phyloP scores from a whole-genome alignment of 768 basidiomycete species.

The Chalciporus pseudorubinellus region DNA sequence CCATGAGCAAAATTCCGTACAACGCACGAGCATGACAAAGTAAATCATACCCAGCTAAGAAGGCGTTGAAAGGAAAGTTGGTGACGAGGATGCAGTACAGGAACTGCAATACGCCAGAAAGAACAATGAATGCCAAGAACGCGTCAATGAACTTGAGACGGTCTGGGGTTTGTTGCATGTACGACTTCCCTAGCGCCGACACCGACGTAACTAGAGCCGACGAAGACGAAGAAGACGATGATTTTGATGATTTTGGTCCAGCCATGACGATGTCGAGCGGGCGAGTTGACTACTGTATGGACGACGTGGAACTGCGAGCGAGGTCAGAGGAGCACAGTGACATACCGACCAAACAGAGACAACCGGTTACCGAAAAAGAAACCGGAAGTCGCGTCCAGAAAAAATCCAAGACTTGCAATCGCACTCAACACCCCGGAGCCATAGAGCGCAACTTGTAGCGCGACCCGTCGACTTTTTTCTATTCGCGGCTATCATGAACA shows the following conservation, averaged over 20 bases:
- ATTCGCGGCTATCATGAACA: conserved; percentile 20
- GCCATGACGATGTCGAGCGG: conserved; percentile 31
- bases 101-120: conserved; percentile 89
- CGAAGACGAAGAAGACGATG: conserved; percentile 10
- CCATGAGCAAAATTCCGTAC: conserved; percentile 1
- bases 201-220: conserved; percentile 29
- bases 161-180: conserved; percentile 71
- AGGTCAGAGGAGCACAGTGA: too few relatives aligned
- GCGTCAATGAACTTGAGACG: conserved; percentile 92
- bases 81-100: conserved; percentile 88
- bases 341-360: conserved; percentile 10
- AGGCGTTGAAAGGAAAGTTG: conserved; percentile 96
- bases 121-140: conserved; percentile 88
- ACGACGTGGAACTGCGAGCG: conserved; percentile 23
- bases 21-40: neutral
- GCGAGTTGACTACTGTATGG: conserved; percentile 6
- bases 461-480: neutral
- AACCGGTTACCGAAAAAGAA: conserved; percentile 14
- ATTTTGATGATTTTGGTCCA: conserved; percentile 32
- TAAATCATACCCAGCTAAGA: conserved; percentile 81
- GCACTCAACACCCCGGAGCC: neutral
- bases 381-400: conserved; percentile 7
- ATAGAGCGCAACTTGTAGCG: neutral
- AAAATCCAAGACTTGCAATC: conserved; percentile 8
- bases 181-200: conserved; percentile 69